Evolutionary conservation across 2,329 filamentous ascomycete genomes (phyloP), one percentile per base, ranked within the genome.

Genomic region (Arthroderma sp.): DNA sequence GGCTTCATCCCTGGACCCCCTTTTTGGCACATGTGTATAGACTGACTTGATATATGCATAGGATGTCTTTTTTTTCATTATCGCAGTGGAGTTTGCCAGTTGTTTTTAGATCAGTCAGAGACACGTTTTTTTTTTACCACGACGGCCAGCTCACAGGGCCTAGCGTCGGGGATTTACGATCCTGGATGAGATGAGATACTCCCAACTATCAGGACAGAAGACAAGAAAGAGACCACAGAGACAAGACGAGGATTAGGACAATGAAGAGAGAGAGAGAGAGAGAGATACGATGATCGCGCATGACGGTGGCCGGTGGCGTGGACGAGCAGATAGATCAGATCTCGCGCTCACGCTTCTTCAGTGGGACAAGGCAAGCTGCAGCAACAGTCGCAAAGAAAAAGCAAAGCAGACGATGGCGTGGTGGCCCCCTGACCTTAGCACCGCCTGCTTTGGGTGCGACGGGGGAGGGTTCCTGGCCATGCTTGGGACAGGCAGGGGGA

Each of bases 161-260:
- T 51, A 51, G 47, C 25, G 47, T 51, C 47, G 47, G 47, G 47
- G 28, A 51, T 51, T 51, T 51, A 51, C 47, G n/a, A 51, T 51
- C 47, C 47, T 51, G 23, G 25, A 2, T 13, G 11, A 19, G 39
- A n/a, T n/a, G n/a, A n/a, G n/a, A n/a, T n/a, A n/a, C n/a, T n/a
- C n/a, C n/a, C n/a, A n/a, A n/a, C n/a, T n/a, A n/a, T n/a, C n/a
- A n/a, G n/a, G n/a, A n/a, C n/a, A 43, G 39, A 43, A 2, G 17
- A 43, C 5, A 19, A 43, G 39, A 19, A 43, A 41, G 38, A 41
- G 8, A 41, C 9, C 17, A 43, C 4, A 17, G 7, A 21, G 39
- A 9, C 39, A 43, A 9, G 23, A 19, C 6, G 8, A 19, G 11
- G 39, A 43, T 33, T 11, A 39, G 37, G n/a, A 17, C 37, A n/a